These are phyloP conservation scores for Globisporangium nodosum DNA, from an alignment of 352 stramenopile genomes.

Conservation along the genomic window DNA sequence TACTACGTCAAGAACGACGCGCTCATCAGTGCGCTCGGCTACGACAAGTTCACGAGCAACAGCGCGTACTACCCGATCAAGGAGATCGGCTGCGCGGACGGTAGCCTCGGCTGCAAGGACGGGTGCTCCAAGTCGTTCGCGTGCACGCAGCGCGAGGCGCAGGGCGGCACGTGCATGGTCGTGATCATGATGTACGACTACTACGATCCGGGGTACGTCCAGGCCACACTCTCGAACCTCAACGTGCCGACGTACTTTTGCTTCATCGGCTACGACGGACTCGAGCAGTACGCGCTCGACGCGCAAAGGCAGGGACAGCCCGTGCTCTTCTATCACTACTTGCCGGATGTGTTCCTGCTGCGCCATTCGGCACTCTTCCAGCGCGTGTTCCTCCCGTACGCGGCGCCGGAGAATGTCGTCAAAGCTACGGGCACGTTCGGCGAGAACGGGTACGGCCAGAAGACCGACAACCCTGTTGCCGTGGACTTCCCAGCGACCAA, in stretches of 20 bases:
- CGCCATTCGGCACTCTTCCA: conserved; percentile 28
- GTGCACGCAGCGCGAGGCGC: conserved; percentile 29
- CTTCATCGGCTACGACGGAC: conserved; percentile 39
- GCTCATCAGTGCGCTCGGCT: conserved; percentile 26
- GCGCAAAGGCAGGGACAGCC: conserved; percentile 14
- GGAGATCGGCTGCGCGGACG: conserved; percentile 24
- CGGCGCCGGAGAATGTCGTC: conserved; percentile 22
- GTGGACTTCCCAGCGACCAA: conserved; percentile 33
- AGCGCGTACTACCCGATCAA: conserved; percentile 24
- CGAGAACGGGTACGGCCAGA: conserved; percentile 38
- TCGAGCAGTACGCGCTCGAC: conserved; percentile 29
- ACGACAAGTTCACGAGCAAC: conserved; percentile 20
- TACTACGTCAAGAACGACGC: conserved; percentile 33
- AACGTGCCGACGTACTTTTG: conserved; percentile 59
- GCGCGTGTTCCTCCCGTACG: conserved; percentile 35
- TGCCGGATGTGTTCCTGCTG: conserved; percentile 46
- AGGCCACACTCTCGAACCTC: conserved; percentile 38
- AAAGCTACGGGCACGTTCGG: conserved; percentile 31
- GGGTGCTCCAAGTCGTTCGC: conserved; percentile 35
- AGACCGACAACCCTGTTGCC: conserved; percentile 36
- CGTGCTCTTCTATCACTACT: conserved; percentile 51
- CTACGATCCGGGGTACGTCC: conserved; percentile 41
- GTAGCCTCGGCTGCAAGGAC: conserved; percentile 34
- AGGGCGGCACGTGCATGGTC: conserved; percentile 34
- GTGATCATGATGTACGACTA: conserved; percentile 39